A percentile compares a stretch with the other conserved stretches of the same genome.
Evolutionary conservation across 495 filamentous ascomycete species (phyloP).

Genomic region (Hyaloscypha finlandica): DNA sequence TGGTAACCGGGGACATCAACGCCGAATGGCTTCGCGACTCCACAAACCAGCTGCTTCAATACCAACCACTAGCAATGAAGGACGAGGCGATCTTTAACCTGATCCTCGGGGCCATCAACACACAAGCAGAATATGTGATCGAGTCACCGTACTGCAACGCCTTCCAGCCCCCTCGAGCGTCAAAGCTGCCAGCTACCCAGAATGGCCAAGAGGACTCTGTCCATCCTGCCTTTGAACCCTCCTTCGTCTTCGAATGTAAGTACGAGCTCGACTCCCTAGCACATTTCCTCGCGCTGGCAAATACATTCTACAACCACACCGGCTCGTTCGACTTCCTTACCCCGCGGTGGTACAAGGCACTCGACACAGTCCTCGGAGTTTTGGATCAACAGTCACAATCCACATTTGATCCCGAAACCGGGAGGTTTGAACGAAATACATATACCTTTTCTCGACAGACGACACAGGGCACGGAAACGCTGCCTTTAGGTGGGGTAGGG

Average conservation of each 20-base stretch:
- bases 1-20: constrained; percentile 98
- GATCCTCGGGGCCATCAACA: constrained; percentile 94
- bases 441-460: constrained; percentile 88
- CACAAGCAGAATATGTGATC: constrained; percentile 92
- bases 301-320: constrained; percentile 83
- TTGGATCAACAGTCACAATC: constrained; percentile 76
- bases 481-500: constrained; percentile 78
- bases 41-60: constrained; percentile 91
- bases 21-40: constrained; percentile 98
- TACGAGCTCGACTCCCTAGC: constrained; percentile 97
- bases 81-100: constrained; percentile 74
- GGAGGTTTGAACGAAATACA: constrained; percentile 64
- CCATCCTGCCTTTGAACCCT: constrained; percentile 81
- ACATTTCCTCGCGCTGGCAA: constrained; percentile 82
- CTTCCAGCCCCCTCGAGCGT: constrained; percentile 90
- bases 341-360: constrained; percentile 74
- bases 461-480: constrained; percentile 83
- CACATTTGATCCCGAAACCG: constrained; percentile 72
- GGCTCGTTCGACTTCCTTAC: constrained; percentile 76
- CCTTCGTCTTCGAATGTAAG: constrained; percentile 94
- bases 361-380: constrained; percentile 71
- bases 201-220: constrained; percentile 83
- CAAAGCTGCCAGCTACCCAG: constrained; percentile 63
- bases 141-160: constrained; percentile 97
- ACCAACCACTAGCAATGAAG: constrained; percentile 79